Base-by-base conservation (phyloP, 345 rosid genomes). In the Punica granatum region DNA sequence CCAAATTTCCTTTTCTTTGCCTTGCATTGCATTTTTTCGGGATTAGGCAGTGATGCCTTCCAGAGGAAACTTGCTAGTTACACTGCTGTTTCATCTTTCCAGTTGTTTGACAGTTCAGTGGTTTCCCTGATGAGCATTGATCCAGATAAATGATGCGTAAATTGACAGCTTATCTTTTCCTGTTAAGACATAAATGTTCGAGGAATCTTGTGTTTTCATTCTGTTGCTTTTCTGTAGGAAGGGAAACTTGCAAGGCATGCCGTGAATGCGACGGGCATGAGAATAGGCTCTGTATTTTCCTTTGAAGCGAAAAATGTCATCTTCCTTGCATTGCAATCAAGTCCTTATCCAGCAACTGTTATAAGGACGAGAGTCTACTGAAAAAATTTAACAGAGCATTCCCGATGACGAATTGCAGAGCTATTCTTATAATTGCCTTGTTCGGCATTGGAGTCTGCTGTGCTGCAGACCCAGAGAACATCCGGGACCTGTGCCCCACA, bases 401-500 rank as follows among this genome's bases (percentile, higher is more conserved):
- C 34, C 61, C 19, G 34, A 8, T 15, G 46, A 39, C n/a, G 66
- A 63, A 63, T 21, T 18, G 2, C 33, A 18, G 28, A 13, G 32
- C 7, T 7, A 15, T 33, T 1, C 26, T 63, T 26, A 13, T 39
- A 6, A 12, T 37, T 36, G 32, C 66, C 19, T 31, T 31, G 14
- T n/a, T 63, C 32, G 16, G 37, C 41, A 7, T 48, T 19, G 60
- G 16, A 13, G 19, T 25, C 6, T 53, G 35, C 60, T 77, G 80
- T 74, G 69, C 48, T 0, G 78, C 86, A 23, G 96, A 88, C 35
- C n/a, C 33, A 0, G 86, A 68, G 63, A 87, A 81, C 66, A 72
- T 92, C 67, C 87, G 78, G 64, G 98, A 90, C 70, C 60, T 56
- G 31, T 92, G 98, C 73, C 97, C 98, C 0, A 75, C 96, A 0